Evolutionary conservation across 2,329 filamentous ascomycete species (phyloP).

Genomic region (Tolypocladium ophioglossoides): DNA sequence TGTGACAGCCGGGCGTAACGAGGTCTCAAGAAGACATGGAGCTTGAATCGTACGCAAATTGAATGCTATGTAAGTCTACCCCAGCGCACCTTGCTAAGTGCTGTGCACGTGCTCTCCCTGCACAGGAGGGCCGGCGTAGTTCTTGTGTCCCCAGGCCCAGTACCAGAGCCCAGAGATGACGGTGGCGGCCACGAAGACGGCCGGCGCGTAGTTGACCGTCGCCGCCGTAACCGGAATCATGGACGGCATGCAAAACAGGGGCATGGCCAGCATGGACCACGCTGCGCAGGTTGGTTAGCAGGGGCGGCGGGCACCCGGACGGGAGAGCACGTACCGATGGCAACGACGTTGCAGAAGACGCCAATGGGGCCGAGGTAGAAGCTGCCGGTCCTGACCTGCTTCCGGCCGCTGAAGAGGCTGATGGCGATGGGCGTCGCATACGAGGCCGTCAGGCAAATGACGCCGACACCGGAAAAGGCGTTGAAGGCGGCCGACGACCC

Average conservation of each 20-base stretch:
- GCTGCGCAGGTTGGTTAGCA: slow-evolving; percentile 23
- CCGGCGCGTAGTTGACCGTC: slow-evolving; percentile 64
- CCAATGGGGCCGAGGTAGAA: slow-evolving; percentile 56
- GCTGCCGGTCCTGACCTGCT: slow-evolving; percentile 42
- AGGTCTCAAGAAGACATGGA: too few species aligned
- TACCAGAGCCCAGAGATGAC: slow-evolving; percentile 56
- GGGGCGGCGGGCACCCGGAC: not conserved
- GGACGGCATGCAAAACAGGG: slow-evolving; percentile 65
- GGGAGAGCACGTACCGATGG: slow-evolving; percentile 41
- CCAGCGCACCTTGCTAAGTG: not conserved
- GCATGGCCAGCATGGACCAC: slow-evolving; percentile 59
- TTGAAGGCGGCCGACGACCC: slow-evolving; percentile 61
- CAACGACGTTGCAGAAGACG: slow-evolving; percentile 49
- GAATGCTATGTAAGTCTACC: not conserved
- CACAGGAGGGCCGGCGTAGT: slow-evolving; percentile 55
- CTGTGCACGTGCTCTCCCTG: slow-evolving; percentile 17
- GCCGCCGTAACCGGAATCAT: slow-evolving; percentile 44
- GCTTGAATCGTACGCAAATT: not conserved
- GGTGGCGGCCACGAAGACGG: slow-evolving; percentile 60
- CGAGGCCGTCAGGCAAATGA: slow-evolving; percentile 58
- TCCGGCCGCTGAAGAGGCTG: slow-evolving; percentile 49
- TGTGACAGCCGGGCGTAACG: too few species aligned
- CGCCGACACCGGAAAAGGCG: slow-evolving; percentile 59
- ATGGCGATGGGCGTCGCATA: slow-evolving; percentile 59
- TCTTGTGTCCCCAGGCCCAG: slow-evolving; percentile 56